Base-by-base conservation (phyloP, 106 monocot species). In the Phalaenopsis equestris region DNA sequence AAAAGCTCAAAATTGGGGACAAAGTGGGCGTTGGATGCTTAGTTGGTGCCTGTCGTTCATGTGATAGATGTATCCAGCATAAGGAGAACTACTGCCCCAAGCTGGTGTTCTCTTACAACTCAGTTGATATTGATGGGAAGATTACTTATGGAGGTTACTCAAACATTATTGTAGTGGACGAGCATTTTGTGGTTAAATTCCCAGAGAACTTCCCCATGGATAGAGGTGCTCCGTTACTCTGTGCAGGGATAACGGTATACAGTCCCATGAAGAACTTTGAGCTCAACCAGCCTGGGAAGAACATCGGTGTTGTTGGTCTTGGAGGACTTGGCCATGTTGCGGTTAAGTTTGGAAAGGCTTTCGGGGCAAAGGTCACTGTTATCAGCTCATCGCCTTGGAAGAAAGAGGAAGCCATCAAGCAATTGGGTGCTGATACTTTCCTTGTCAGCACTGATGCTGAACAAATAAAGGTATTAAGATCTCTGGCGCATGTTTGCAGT, bases 11-110 rank as follows among this genome's bases (percentile, higher is more conserved):
- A 79, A 82, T 83, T 36, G 94, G 92, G 43, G 92, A 92, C 86
- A 90, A 77, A 73, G 94, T 84, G 1, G 94, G 91, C 14, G 84
- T 95, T 0, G 92, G 94, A 7, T 88, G 88, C 85, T 36, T 95
- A 84, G 92, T 95, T 16, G 82, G 75, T 30, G 85, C 88, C 3
- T 92, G 94, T 68, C 70, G 46, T 52, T 77, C 82, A 3, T 95
- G 94, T 55, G 83, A 84, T 23, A 72, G 41, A 58, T 92, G 94
- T 85, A 56, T 77, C 1, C 67, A 82, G 4, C 83, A 76, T 46
- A 47, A 82, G 5, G 94, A 95, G 86, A 95, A 90, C 82, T 85
- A 90, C 83, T 95, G 94, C 75, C 78, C 84, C 30, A 80, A 73
- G 18, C 0, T 68, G n/a, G 77, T 90, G 1, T 57, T 79, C 55